Evolutionary conservation across 2,329 filamentous ascomycete genomes (phyloP).

Genomic region (Didymella pomorum): DNA sequence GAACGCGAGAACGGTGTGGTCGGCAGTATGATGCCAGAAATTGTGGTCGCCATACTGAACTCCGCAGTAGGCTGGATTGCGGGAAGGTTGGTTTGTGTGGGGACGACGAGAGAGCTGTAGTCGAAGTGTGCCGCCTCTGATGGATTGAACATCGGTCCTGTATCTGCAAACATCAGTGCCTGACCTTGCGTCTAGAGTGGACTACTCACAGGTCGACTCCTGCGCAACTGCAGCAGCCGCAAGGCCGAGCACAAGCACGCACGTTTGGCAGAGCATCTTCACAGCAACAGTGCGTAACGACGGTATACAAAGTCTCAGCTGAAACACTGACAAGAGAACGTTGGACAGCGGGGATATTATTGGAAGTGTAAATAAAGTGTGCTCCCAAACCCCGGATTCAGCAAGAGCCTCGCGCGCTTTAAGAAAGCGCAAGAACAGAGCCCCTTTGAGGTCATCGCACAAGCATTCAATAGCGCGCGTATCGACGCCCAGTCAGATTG

Average conservation of each 20-base stretch:
- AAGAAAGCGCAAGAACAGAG: not conserved
- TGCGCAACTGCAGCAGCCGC: slow-evolving; percentile 12
- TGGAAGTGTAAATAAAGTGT: slow-evolving; percentile 1
- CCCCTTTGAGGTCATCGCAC: slow-evolving; percentile 18
- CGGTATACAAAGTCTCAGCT: not conserved
- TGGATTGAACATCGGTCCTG: slow-evolving; percentile 31
- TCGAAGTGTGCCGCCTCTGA: slow-evolving; percentile 32
- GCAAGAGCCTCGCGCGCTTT: not conserved
- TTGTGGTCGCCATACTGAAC: slow-evolving; percentile 20
- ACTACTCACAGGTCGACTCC: slow-evolving; percentile 6
- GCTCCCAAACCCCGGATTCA: slow-evolving; percentile 1
- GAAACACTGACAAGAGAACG: slow-evolving; percentile 10
- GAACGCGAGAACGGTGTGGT: slow-evolving; percentile 10
- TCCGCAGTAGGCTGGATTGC: slow-evolving; percentile 14
- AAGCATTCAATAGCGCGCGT: slow-evolving; percentile 16
- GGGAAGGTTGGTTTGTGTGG: slow-evolving; percentile 23
- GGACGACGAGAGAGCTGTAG: slow-evolving; percentile 25
- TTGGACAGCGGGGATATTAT: not conserved
- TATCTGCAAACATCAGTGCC: slow-evolving; percentile 19
- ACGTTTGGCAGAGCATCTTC: slow-evolving; percentile 25
- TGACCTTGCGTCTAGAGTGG: not conserved
- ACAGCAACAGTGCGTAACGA: not conserved
- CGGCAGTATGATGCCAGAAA: slow-evolving; percentile 9
- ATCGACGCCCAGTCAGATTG: slow-evolving; percentile 9
- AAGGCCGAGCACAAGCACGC: slow-evolving; percentile 23